Conservation (phyloP, 73 alveolate species). For the Durusdinium trenchii region DNA sequence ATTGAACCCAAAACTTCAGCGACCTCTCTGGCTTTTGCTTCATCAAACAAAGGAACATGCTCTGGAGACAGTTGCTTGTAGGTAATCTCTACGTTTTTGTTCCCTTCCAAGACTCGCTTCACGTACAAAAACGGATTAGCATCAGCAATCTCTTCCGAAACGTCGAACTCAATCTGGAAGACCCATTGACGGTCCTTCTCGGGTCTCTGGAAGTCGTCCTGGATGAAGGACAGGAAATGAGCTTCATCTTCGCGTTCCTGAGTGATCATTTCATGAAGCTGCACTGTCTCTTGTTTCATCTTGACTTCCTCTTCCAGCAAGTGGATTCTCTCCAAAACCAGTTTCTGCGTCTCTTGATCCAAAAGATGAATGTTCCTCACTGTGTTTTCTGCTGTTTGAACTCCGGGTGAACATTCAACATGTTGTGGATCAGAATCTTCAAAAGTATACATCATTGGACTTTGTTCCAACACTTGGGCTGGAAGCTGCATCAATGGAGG, state of each 20-base stretch:
- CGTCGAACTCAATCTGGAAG: constrained; percentile 23
- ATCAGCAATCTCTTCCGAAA: background rate
- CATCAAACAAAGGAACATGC: constrained; percentile 13
- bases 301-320: background rate
- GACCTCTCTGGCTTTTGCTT: constrained; percentile 39
- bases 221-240: background rate
- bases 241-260: constrained; percentile 7
- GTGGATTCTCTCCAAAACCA: background rate
- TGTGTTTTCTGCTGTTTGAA: background rate
- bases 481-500: constrained; percentile 52
- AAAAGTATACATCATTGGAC: background rate
- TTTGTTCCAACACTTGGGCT: background rate
- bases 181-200: constrained; percentile 18
- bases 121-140: constrained; percentile 28
- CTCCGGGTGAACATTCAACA: background rate
- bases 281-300: background rate
- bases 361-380: background rate
- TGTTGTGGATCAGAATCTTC: background rate
- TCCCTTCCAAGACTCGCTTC: constrained; percentile 37
- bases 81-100: background rate
- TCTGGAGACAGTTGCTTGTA: background rate
- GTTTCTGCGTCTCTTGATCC: background rate
- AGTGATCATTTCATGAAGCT: background rate
- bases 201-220: background rate
- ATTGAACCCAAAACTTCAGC: constrained; percentile 36